These are phyloP conservation scores for Aspergillus sergii DNA, from an alignment of 2,329 filamentous ascomycete genomes.

Conservation along the genomic window DNA sequence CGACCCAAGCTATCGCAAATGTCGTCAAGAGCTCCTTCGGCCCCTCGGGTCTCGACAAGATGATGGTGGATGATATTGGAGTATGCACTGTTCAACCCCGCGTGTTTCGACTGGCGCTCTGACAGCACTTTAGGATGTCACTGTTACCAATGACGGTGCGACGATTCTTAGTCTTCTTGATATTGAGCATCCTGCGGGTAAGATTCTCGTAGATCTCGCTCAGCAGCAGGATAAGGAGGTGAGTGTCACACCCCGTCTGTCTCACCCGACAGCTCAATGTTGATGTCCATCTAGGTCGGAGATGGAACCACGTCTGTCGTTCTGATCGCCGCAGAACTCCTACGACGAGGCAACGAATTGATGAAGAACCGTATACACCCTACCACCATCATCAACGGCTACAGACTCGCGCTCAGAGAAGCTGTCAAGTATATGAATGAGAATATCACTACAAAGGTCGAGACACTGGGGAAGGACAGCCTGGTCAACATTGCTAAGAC, in stretches of 20 bases:
- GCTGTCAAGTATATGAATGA: conserved; percentile 99
- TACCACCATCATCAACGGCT: conserved; percentile 98
- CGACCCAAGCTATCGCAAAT: conserved; percentile 96
- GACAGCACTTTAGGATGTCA: conserved; percentile 71
- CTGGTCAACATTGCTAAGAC: conserved; percentile 96
- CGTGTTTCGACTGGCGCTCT: conserved; percentile 14
- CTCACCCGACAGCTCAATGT: conserved; percentile 13
- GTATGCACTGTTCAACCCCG: conserved; percentile 54
- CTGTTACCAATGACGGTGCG: conserved; percentile 97
- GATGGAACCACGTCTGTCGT: conserved; percentile 98
- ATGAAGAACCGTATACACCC: conserved; percentile 99
- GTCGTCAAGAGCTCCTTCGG: conserved; percentile 99
- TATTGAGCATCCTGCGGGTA: conserved; percentile 96
- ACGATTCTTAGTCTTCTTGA: conserved; percentile 95
- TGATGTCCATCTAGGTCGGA: conserved; percentile 62
- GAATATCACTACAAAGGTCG: conserved; percentile 95
- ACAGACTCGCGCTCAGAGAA: conserved; percentile 91
- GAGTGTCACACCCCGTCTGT: conserved; percentile 11
- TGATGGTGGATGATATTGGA: conserved; percentile 99
- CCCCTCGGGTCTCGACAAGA: conserved; percentile 96
- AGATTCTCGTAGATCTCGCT: conserved; percentile 95
- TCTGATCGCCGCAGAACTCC: conserved; percentile 91
- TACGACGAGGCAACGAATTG: conserved; percentile 91
- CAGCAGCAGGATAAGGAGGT: conserved; percentile 97
- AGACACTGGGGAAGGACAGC: conserved; percentile 85